These are phyloP conservation scores for Blepharisma undulans DNA, from an alignment of 169 alveolate genomes.

Conservation along the genomic window DNA sequence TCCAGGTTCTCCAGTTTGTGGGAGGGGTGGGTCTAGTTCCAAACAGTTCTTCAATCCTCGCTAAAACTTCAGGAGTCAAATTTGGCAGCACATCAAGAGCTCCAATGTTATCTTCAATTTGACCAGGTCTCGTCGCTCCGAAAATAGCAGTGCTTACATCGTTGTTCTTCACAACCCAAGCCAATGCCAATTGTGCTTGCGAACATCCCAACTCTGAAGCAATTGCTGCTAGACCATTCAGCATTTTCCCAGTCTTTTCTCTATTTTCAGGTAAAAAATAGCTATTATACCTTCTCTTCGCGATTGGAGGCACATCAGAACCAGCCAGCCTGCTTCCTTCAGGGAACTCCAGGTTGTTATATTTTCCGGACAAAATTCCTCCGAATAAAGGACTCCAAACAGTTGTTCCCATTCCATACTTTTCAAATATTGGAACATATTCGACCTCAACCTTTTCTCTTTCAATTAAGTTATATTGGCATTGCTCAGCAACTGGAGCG, in stretches of 20 bases:
- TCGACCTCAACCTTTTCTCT: slow-evolving; percentile 76
- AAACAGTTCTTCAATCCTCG: slow-evolving; percentile 48
- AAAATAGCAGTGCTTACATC: slow-evolving; percentile 78
- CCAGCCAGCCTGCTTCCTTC: slow-evolving; percentile 69
- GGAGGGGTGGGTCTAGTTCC: slow-evolving; percentile 61
- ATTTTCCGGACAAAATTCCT: slow-evolving; percentile 82
- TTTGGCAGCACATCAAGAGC: slow-evolving; percentile 27
- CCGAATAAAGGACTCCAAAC: slow-evolving; percentile 79
- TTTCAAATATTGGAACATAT: slow-evolving; percentile 49
- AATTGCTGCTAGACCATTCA: slow-evolving; percentile 46
- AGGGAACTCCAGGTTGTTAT: slow-evolving; percentile 72
- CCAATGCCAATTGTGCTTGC: slow-evolving; percentile 80
- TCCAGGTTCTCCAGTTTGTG: slow-evolving; percentile 48
- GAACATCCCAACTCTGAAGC: slow-evolving; percentile 69
- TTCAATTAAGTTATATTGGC: slow-evolving; percentile 67
- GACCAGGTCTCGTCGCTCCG: slow-evolving; percentile 65
- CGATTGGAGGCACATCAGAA: neutral
- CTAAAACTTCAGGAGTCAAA: slow-evolving; percentile 58
- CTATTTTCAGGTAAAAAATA: slow-evolving; percentile 6
- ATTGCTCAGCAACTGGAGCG: slow-evolving; percentile 80
- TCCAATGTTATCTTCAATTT: slow-evolving; percentile 51
- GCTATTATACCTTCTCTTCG: neutral
- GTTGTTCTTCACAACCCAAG: slow-evolving; percentile 78
- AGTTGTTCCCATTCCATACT: slow-evolving; percentile 66
- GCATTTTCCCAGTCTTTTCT: slow-evolving; percentile 10